Evolutionary conservation across 2,329 filamentous ascomycete species (phyloP).

Genomic region (Fusarium oxysporum): DNA sequence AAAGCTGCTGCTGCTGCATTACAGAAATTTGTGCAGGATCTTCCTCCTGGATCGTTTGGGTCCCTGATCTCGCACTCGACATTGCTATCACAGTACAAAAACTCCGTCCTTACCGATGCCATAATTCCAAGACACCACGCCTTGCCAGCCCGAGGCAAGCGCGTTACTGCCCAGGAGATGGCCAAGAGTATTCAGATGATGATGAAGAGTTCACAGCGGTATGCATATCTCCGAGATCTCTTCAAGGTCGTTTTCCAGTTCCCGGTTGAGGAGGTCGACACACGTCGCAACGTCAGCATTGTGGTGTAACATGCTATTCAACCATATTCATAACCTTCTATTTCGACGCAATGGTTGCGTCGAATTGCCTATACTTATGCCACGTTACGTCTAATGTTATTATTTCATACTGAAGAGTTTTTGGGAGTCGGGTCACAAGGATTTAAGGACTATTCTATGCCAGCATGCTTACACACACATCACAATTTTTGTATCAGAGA

Average conservation of each 20-base stretch:
- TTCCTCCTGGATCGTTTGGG: constrained; percentile 84
- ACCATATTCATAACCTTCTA: background rate
- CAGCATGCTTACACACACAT: constrained; percentile 14
- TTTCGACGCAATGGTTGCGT: background rate
- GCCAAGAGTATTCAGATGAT: constrained; percentile 84
- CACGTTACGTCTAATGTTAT: constrained; percentile 30
- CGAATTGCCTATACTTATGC: constrained; percentile 10
- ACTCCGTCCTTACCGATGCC: constrained; percentile 79
- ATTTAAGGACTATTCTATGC: constrained; percentile 9
- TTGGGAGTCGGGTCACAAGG: constrained; percentile 25
- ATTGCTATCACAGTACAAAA: constrained; percentile 83
- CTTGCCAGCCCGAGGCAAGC: constrained; percentile 65
- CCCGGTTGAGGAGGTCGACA: constrained; percentile 79
- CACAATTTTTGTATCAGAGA: constrained; percentile 23
- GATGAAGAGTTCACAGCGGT: constrained; percentile 73
- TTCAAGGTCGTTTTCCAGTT: constrained; percentile 89
- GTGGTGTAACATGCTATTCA: constrained; percentile 51
- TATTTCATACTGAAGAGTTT: constrained; percentile 24
- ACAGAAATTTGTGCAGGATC: constrained; percentile 79
- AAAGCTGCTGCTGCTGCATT: constrained; percentile 66
- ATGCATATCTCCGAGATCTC: constrained; percentile 83
- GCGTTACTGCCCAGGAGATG: constrained; percentile 78
- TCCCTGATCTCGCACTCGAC: constrained; percentile 75
- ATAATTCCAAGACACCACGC: constrained; percentile 57
- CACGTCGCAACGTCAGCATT: constrained; percentile 73